Evolutionary conservation across 2,329 filamentous ascomycete species (phyloP), one percentile per base, ranked within the genome.

Genomic region (Teratosphaeria zuluensis): DNA sequence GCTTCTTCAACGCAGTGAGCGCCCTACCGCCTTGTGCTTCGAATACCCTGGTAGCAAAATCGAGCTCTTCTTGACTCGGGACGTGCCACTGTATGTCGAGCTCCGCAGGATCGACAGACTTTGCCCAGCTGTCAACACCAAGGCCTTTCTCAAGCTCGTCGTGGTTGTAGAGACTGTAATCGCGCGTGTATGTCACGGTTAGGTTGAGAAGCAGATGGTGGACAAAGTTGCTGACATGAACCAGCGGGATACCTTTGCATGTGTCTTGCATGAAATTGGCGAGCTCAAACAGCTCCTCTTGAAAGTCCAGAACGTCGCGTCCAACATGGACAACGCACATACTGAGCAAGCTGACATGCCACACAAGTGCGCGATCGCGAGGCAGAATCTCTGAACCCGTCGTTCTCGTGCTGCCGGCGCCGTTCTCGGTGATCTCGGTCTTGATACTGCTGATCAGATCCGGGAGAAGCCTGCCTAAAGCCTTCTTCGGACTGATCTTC

Each of bases 261-360:
- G 90, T 92, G 66, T 94, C 85, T 73, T 99, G 94, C 92, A 99
- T 97, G 75, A 92, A 97, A 57, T 88, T 81, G 12, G 92, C 91
- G 71, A 99, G 92, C 62, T 90, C 88, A 63, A 96, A 89, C 1
- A 99, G 82, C 55, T 97, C 89, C 55, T 90, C 80, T 74, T 91
- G 90, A 79, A 95, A 95, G 61, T 88, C 87, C 61, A 99, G 80
- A 14, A 97, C 89, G 65, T 94, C 89, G 64, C 87, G 85, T 35
- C 94, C 94, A 53, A 99, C 91, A 68, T 99, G 94, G 2, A 99
- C 94, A 24, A 96, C 90, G 60, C 90, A 94, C 92, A 99, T 99
- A 70, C 92, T 95, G 4, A 99, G 82, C 79, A 99, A 91, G 74
- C 90, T 96, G 60, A 97, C 84, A 70, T 97, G 90, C 95, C 95